Base-by-base conservation (phyloP, 1,284 basidiomycete species). In the Termitomyces sp. region DNA sequence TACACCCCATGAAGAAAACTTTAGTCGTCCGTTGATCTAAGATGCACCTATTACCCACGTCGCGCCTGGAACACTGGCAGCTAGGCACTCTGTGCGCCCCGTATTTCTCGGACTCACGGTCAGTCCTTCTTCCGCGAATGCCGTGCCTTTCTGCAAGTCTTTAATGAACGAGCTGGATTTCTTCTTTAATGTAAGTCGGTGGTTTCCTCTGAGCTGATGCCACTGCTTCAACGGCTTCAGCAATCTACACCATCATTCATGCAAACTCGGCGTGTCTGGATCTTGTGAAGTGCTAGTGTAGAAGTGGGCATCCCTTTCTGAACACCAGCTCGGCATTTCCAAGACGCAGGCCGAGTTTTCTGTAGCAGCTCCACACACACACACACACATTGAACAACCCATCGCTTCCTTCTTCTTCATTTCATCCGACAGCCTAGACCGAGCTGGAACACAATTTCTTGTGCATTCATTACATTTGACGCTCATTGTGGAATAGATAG, bases 321-420 rank as follows among this genome's bases (percentile, higher is more conserved):
- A 31, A 26, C 24, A 42, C 26, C n/a, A n/a, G 45, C 15, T 33
- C 45, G 50, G 33, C 31, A 33, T 34, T 17, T 41, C 21, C 39
- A 15, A 56, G 34, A 45, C n/a, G 42, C 30, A 42, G 26, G 36
- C 45, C n/a, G 50, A 30, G 21, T 39, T 43, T 47, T 39, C 43
- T 30, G 31, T 38, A 33, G n/a, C n/a, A 41, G 50, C 30, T 49
- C 47, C 47, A 38, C 47, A 33, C 33, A n/a, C n/a, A n/a, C n/a
- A n/a, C n/a, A n/a, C n/a, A n/a, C 44, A 38, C 43, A 44, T 52
- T 56, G 52, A 52, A 54, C 52, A 54, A 52, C 44, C 50, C 42
- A 45, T 12, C 9, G 30, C 28, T 36, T 26, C 40, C 34, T 46
- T 30, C 42, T 55, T 30, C 31, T 41, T 44, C 50, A 24, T 43